Conservation (phyloP, 768 basidiomycete species). For the Amyloporia xantha region DNA sequence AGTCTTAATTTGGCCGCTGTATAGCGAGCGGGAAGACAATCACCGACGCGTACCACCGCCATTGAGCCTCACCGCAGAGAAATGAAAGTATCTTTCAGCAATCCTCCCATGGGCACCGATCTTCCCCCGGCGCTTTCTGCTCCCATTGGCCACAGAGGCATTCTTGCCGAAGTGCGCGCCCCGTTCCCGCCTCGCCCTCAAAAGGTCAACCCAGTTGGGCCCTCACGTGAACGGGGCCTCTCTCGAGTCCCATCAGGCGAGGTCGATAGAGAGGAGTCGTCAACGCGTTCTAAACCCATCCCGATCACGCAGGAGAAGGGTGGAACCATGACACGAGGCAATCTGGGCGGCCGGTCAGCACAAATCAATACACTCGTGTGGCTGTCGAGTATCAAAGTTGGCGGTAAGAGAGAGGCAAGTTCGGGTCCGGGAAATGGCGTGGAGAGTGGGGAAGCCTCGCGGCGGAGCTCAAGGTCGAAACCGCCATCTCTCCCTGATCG, state of each 20-base stretch:
- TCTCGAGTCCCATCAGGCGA: neutral
- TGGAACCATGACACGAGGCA: conserved; percentile 41
- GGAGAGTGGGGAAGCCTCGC: conserved; percentile 40
- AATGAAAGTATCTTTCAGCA: conserved; percentile 45
- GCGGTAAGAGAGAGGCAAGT: conserved; percentile 46
- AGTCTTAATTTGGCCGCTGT: too few relatives aligned
- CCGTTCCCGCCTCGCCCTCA: conserved; percentile 28
- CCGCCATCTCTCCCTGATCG: conserved; percentile 19
- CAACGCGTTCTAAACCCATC: conserved; percentile 5
- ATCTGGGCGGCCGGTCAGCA: conserved; percentile 43
- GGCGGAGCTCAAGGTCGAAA: conserved; percentile 42
- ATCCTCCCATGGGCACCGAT: conserved; percentile 32
- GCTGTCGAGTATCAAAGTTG: conserved; percentile 70
- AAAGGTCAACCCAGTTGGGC: neutral
- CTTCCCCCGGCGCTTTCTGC: conserved; percentile 49
- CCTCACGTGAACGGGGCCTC: neutral
- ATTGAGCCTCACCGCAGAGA: conserved; percentile 15
- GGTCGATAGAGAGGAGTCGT: neutral
- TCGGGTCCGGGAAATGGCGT: conserved; percentile 45
- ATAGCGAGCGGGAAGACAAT: conserved; percentile 24
- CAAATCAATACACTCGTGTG: conserved; percentile 65
- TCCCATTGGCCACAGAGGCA: conserved; percentile 58
- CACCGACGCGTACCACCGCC: conserved; percentile 8
- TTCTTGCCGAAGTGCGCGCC: conserved; percentile 67
- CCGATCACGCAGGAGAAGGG: conserved; percentile 18